Percentiles rank a stretch among this genome's conserved stretches.
phyloP scores from a whole-genome alignment of 371 early-diverging fungal species.

The Blakeslea trispora region DNA sequence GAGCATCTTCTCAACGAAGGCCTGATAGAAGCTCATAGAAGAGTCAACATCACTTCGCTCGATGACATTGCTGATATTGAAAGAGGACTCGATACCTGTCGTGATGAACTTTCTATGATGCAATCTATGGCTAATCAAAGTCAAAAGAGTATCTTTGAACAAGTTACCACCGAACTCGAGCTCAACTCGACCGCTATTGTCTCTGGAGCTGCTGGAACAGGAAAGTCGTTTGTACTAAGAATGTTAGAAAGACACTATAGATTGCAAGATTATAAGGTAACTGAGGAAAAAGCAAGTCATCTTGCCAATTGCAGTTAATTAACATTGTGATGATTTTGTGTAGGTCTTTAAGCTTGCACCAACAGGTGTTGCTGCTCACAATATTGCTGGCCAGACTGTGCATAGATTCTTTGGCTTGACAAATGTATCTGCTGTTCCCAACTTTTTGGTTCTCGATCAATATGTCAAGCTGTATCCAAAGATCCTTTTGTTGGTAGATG shows the following conservation, averaged over 20 bases:
- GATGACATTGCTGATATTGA: not conserved
- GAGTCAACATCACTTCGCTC: not conserved
- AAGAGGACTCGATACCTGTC: not conserved
- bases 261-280: not conserved
- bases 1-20: not conserved
- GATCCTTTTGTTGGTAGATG: constrained; percentile 1
- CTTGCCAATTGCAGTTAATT: no score
- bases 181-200: not conserved
- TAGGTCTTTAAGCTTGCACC: constrained; percentile 1
- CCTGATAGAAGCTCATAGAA: not conserved
- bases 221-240: not conserved
- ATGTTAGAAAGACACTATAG: not conserved
- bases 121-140: not conserved
- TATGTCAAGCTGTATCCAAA: constrained; percentile 4
- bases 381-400: not conserved
- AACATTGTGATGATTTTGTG: not conserved
- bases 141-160: not conserved
- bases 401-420: constrained; percentile 1
- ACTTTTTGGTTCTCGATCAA: not conserved
- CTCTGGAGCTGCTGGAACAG: not conserved
- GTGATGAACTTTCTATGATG: not conserved
- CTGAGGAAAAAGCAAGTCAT: no score
- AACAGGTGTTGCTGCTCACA: constrained; percentile 1
- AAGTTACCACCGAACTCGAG: not conserved
- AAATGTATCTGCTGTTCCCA: not conserved